Evolutionary conservation across 257 asterid genomes (phyloP).

Genomic region (Mitragyna speciosa): DNA sequence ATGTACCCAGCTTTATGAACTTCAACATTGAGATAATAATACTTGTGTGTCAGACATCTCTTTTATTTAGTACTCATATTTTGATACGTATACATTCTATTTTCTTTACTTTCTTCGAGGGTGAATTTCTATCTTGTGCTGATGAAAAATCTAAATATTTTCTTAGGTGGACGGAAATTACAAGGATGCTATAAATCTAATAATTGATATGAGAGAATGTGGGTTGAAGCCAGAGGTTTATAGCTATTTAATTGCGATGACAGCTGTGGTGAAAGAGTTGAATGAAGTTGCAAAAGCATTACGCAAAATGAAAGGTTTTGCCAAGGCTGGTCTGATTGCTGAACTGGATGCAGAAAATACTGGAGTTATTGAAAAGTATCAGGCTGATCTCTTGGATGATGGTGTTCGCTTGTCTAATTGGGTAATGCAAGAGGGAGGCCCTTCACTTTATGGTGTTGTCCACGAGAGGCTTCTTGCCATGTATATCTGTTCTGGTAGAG

Average conservation of each 20-base stretch:
- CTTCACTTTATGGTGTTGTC: conserved; percentile 56
- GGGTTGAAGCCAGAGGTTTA: conserved; percentile 81
- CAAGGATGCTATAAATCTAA: conserved; percentile 66
- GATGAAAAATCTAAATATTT: background rate
- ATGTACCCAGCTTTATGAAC: background rate
- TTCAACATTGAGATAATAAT: background rate
- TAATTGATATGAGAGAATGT: conserved; percentile 63
- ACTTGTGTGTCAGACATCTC: background rate
- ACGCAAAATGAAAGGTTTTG: conserved; percentile 67
- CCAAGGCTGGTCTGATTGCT: conserved; percentile 55
- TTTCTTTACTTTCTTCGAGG: background rate
- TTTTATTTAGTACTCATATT: background rate
- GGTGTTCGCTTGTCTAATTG: conserved; percentile 68
- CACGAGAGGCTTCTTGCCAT: conserved; percentile 89
- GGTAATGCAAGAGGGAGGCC: conserved; percentile 61
- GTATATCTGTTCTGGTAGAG: conserved; percentile 84
- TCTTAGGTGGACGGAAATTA: conserved; percentile 80
- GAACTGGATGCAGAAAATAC: conserved; percentile 55
- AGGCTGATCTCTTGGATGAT: conserved; percentile 50
- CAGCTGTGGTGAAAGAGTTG: conserved; percentile 88
- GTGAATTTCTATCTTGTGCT: background rate
- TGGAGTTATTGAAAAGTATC: conserved; percentile 57
- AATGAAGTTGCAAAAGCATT: conserved; percentile 80
- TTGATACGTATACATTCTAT: background rate
- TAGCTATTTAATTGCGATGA: conserved; percentile 91